Conservation (phyloP, 2,329 filamentous ascomycete genomes). For the Oidium heveae region DNA sequence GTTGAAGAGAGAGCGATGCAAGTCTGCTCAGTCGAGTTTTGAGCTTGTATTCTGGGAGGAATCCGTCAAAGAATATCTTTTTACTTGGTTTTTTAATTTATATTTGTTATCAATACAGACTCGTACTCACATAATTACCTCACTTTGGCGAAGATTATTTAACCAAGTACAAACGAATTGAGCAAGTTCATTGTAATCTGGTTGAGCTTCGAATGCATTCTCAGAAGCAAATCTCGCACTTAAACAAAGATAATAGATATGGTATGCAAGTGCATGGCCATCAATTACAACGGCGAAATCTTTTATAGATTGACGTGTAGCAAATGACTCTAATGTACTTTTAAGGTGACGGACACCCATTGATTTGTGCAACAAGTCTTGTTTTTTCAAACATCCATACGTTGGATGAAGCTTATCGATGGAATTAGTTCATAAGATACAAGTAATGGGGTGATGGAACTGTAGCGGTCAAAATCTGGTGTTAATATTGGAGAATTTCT, state of each 20-base stretch:
- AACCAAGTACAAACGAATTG: slow-evolving; percentile 35
- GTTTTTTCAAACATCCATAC: not conserved
- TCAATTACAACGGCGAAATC: slow-evolving; percentile 33
- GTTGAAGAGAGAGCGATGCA: too few species aligned
- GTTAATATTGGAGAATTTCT: too few species aligned
- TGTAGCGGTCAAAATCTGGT: too few species aligned
- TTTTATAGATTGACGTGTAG: slow-evolving; percentile 18
- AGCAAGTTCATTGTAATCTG: slow-evolving; percentile 38
- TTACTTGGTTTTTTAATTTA: slow-evolving; percentile 3
- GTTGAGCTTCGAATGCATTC: slow-evolving; percentile 25
- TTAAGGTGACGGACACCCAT: slow-evolving; percentile 37
- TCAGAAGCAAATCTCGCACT: slow-evolving; percentile 14
- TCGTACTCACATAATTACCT: slow-evolving; percentile 33
- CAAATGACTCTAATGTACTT: slow-evolving; percentile 26
- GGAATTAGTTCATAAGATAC: too few species aligned
- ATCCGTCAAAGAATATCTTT: slow-evolving; percentile 3
- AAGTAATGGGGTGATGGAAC: too few species aligned
- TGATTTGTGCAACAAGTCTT: not conserved
- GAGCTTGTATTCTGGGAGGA: too few species aligned
- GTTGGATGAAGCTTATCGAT: too few species aligned
- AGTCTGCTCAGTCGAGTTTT: too few species aligned
- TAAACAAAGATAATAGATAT: slow-evolving; percentile 36
- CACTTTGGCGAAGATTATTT: slow-evolving; percentile 25
- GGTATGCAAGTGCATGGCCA: slow-evolving; percentile 54
- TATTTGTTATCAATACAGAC: too few species aligned